Evolutionary conservation across 2,329 filamentous ascomycete genomes (phyloP).

Genomic region (Verticillium isaacii): DNA sequence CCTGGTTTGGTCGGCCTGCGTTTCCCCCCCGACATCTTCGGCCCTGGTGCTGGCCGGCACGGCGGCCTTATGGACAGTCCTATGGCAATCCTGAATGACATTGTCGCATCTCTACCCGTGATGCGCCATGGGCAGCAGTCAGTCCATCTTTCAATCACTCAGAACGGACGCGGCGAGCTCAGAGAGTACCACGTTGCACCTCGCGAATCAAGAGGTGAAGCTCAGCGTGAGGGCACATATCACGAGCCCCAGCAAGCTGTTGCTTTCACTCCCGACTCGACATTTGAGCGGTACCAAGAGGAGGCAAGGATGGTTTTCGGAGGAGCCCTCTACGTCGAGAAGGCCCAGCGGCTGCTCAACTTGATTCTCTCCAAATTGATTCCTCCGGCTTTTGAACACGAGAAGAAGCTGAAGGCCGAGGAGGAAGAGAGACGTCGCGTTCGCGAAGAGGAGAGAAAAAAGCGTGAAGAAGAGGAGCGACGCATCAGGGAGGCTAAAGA

Average conservation of each 20-base stretch:
- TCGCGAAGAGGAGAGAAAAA: slow-evolving; percentile 55
- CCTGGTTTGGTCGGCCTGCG: slow-evolving; percentile 51
- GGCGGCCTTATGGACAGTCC: slow-evolving; percentile 41
- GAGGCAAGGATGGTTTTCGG: slow-evolving; percentile 87
- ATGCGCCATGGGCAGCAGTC: slow-evolving; percentile 43
- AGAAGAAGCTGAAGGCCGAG: slow-evolving; percentile 63
- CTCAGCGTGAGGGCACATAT: slow-evolving; percentile 39
- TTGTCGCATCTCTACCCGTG: slow-evolving; percentile 50
- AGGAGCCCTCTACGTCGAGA: slow-evolving; percentile 55
- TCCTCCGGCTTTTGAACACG: slow-evolving; percentile 77
- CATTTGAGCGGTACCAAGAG: slow-evolving; percentile 77
- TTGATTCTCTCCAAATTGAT: slow-evolving; percentile 69
- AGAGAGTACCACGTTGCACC: slow-evolving; percentile 44
- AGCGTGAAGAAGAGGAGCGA: slow-evolving; percentile 60
- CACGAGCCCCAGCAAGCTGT: slow-evolving; percentile 70
- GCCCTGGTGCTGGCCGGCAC: slow-evolving; percentile 17
- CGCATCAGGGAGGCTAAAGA: slow-evolving; percentile 66
- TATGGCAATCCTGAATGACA: slow-evolving; percentile 49
- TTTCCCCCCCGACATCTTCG: slow-evolving; percentile 41
- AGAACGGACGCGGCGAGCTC: slow-evolving; percentile 41
- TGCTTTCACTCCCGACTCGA: slow-evolving; percentile 60
- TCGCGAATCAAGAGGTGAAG: slow-evolving; percentile 40
- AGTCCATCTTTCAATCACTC: slow-evolving; percentile 56
- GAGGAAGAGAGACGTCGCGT: slow-evolving; percentile 45
- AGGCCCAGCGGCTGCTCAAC: slow-evolving; percentile 61